Conservation (phyloP, 2,329 filamentous ascomycete species). For the Stagonosporopsis rhizophila region DNA sequence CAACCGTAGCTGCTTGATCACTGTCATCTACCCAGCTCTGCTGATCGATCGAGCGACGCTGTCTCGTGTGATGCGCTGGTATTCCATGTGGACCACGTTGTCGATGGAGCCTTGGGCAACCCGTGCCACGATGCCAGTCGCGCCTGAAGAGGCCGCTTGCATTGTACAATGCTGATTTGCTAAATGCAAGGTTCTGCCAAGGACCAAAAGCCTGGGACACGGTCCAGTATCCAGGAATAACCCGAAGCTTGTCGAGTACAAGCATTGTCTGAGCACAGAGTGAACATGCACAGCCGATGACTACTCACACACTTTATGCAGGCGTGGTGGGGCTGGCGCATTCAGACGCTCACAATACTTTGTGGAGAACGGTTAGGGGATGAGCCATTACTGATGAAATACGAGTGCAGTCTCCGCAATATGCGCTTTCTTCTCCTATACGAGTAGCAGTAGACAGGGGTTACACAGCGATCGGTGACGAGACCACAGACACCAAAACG, state of each 20-base stretch:
- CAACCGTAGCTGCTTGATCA: not conserved
- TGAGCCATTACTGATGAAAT: slow-evolving; percentile 4
- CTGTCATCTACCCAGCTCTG: not conserved
- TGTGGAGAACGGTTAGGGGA: slow-evolving; percentile 1
- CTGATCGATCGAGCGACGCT: not conserved
- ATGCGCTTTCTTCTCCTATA: slow-evolving; percentile 7
- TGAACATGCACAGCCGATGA: not conserved
- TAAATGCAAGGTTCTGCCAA: not conserved
- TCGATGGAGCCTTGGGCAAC: not conserved
- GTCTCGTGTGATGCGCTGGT: not conserved
- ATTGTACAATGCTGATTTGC: not conserved
- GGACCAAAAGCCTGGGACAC: not conserved
- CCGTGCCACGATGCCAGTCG: not conserved
- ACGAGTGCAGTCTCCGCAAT: slow-evolving; percentile 11
- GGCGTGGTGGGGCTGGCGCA: not conserved
- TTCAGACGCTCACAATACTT: not conserved
- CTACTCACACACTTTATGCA: slow-evolving; percentile 2
- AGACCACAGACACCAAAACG: not conserved
- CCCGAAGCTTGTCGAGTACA: slow-evolving; percentile 24
- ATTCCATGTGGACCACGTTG: not conserved
- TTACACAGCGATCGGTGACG: not conserved
- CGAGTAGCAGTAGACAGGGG: slow-evolving; percentile 16
- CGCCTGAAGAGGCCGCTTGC: not conserved
- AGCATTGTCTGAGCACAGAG: slow-evolving; percentile 15
- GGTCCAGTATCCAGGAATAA: not conserved